Conservation (phyloP, 140 eudicot genomes). For the Senecio squalidus region DNA sequence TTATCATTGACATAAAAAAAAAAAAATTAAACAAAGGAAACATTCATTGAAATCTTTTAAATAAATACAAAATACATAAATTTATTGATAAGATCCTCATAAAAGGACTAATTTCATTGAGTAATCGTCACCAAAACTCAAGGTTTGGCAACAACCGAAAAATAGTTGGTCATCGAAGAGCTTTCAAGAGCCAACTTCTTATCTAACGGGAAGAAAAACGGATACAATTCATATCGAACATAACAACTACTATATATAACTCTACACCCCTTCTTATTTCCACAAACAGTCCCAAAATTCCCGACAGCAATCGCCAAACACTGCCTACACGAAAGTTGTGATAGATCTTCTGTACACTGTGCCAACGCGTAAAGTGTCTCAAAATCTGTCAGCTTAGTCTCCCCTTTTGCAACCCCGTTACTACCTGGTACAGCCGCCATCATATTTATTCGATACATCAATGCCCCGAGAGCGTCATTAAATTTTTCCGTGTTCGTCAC, state of each 20-base stretch:
- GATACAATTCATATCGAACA: conserved; percentile 79
- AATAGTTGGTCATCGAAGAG: conserved; percentile 23
- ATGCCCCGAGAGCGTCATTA: conserved; percentile 37
- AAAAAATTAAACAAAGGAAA: too few relatives aligned
- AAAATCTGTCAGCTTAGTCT: conserved; percentile 45
- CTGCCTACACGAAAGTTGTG: conserved; percentile 49
- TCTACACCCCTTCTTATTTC: conserved; percentile 63
- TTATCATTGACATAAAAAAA: neutral
- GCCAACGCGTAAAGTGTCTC: conserved; percentile 60
- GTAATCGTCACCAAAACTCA: conserved; percentile 11
- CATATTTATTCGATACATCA: conserved; percentile 30
- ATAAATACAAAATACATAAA: neutral
- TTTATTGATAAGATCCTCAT: conserved; percentile 8
- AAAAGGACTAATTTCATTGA: neutral
- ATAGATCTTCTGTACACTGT: conserved; percentile 74
- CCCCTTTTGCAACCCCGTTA: conserved; percentile 58
- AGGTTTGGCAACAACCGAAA: conserved; percentile 19
- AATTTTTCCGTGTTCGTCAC: conserved; percentile 55
- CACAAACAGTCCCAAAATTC: conserved; percentile 43
- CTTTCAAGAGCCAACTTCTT: conserved; percentile 21
- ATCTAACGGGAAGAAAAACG: conserved; percentile 75
- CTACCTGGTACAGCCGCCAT: conserved; percentile 41
- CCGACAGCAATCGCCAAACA: conserved; percentile 57
- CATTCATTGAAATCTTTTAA: neutral
- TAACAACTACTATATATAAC: conserved; percentile 71